These are phyloP conservation scores for Lactarius deliciosus DNA, from an alignment of 768 basidiomycete species.

Conservation along the genomic window DNA sequence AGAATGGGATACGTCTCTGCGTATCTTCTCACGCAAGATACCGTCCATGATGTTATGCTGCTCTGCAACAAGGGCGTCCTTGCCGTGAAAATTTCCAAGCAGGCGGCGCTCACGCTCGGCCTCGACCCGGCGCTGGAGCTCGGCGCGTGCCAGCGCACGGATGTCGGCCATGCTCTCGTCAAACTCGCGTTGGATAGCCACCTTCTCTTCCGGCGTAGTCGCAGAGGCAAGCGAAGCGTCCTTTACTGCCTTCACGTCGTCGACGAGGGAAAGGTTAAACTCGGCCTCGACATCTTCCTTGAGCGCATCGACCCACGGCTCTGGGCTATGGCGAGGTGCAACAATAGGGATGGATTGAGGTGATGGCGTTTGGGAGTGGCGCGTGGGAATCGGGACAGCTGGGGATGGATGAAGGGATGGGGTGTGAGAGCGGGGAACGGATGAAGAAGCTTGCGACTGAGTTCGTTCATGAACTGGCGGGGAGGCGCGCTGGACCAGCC, in stretches of 20 bases:
- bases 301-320: constrained; percentile 26
- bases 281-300: constrained; percentile 26
- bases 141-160: constrained; percentile 20
- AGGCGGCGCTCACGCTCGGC: constrained; percentile 25
- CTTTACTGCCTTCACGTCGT: constrained; percentile 21
- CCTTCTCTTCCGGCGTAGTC: constrained; percentile 9
- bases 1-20: neutral
- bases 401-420: constrained; percentile 17
- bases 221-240: constrained; percentile 18
- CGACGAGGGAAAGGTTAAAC: constrained; percentile 23
- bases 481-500: constrained; percentile 20
- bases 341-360: constrained; percentile 1
- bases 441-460: constrained; percentile 4
- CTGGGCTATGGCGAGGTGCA: constrained; percentile 14
- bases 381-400: constrained; percentile 16
- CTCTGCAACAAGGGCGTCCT: constrained; percentile 25
- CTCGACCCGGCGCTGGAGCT: constrained; percentile 27
- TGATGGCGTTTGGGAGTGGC: constrained; percentile 3
- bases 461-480: constrained; percentile 17
- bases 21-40: constrained; percentile 18
- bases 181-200: constrained; percentile 18
- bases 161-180: constrained; percentile 27
- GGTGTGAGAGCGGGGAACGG: constrained; percentile 18
- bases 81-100: constrained; percentile 20
- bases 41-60: constrained; percentile 22